These are phyloP conservation scores for Quambalaria eucalypti DNA, from an alignment of 1,284 basidiomycete species.

Conservation along the genomic window DNA sequence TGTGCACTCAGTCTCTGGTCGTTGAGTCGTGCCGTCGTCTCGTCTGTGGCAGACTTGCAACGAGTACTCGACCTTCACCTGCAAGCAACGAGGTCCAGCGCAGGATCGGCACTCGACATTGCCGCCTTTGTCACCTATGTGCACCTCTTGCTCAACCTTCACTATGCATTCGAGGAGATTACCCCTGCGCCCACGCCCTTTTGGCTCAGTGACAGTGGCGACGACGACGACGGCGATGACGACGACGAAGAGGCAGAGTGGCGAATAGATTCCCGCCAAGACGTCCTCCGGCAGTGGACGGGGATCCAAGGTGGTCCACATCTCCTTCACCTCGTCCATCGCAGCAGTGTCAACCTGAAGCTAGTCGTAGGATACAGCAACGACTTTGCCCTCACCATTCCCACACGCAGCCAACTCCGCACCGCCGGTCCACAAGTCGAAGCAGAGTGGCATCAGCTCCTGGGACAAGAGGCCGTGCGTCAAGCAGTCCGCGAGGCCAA, in stretches of 20 bases:
- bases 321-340: neutral
- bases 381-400: neutral
- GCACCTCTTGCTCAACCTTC: neutral
- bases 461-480: constrained; percentile 2
- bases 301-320: neutral
- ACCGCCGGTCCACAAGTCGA: neutral
- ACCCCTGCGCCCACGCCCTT: neutral
- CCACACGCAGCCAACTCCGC: neutral
- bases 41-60: neutral
- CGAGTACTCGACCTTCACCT: neutral
- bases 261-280: neutral
- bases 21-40: neutral
- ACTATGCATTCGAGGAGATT: constrained; percentile 1
- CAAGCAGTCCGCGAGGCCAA: constrained; percentile 5
- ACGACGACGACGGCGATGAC: neutral
- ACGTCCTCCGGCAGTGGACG: neutral
- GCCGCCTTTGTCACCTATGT: neutral
- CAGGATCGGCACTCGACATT: neutral
- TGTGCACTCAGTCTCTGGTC: neutral
- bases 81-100: neutral
- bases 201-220: neutral
- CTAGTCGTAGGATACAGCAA: neutral
- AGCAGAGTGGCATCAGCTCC: neutral
- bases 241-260: neutral
- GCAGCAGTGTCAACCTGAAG: neutral